phyloP scores from a whole-genome alignment of 306 rosid genomes.

The Cicer bijugum region DNA sequence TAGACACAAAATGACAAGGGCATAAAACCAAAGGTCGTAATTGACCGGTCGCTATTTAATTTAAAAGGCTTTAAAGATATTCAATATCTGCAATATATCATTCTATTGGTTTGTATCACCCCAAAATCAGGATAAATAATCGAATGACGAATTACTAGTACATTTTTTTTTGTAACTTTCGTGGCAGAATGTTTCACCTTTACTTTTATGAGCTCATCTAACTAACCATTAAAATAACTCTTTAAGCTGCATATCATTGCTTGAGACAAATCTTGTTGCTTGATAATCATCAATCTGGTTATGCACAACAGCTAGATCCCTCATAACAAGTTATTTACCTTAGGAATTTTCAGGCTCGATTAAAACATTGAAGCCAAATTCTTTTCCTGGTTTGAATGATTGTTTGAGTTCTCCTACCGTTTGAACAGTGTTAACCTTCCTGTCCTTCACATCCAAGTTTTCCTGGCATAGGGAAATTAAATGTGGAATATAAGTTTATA shows the following conservation, averaged over 20 bases:
- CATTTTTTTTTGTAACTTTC: conserved; percentile 12
- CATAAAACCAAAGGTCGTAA: background rate
- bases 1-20: background rate
- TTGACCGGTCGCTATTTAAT: background rate
- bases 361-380: conserved; percentile 68
- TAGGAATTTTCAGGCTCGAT: conserved; percentile 61
- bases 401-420: conserved; percentile 65
- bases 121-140: conserved; percentile 32
- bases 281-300: conserved; percentile 16
- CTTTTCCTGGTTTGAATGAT: conserved; percentile 66
- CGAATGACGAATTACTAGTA: conserved; percentile 6
- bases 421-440: conserved; percentile 70
- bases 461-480: conserved; percentile 56
- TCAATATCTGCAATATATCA: conserved; percentile 9
- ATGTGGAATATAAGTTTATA: conserved; percentile 3
- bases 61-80: conserved; percentile 17
- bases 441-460: conserved; percentile 73
- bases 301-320: conserved; percentile 32
- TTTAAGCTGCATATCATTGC: conserved; percentile 28
- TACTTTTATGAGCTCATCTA: conserved; percentile 9
- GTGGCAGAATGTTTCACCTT: conserved; percentile 17
- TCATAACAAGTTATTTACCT: conserved; percentile 23
- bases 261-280: conserved; percentile 11
- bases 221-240: conserved; percentile 22
- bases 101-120: conserved; percentile 10